Conservation (phyloP, 352 stramenopile species). For the Phytopythium cucurbitacearum region DNA sequence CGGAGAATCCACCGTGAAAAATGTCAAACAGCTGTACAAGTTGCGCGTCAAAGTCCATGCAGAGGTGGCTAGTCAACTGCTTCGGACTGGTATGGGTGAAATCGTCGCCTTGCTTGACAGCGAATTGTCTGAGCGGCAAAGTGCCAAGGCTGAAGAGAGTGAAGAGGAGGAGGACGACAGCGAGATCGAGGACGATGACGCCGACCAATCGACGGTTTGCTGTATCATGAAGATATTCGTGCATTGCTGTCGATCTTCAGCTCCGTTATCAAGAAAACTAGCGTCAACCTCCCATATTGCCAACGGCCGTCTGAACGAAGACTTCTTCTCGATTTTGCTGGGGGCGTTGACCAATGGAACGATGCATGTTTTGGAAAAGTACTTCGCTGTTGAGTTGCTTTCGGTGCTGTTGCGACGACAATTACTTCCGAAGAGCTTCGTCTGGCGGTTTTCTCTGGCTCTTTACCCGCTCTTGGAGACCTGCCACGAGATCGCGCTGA, state of each 20-base stretch:
- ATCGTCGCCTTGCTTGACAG: constrained; percentile 43
- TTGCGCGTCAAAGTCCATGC: constrained; percentile 69
- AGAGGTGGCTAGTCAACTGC: constrained; percentile 54
- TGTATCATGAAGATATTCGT: constrained; percentile 76
- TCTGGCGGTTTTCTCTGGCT: constrained; percentile 44
- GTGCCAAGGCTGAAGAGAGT: constrained; percentile 8
- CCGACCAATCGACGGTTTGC: constrained; percentile 59
- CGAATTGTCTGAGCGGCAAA: constrained; percentile 34
- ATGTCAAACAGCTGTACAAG: constrained; percentile 51
- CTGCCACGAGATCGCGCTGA: constrained; percentile 27
- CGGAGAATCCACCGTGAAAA: not conserved
- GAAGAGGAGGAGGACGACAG: constrained; percentile 24
- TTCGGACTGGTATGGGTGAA: constrained; percentile 41
- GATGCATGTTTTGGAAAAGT: constrained; percentile 46
- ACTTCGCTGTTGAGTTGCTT: constrained; percentile 64
- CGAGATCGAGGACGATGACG: constrained; percentile 42
- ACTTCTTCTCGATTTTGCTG: constrained; percentile 44
- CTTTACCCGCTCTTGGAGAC: constrained; percentile 40
- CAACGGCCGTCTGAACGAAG: constrained; percentile 18
- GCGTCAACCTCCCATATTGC: constrained; percentile 17
- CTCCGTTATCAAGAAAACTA: constrained; percentile 57
- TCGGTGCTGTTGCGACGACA: constrained; percentile 53
- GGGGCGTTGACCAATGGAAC: constrained; percentile 18
- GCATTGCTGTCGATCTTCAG: constrained; percentile 62
- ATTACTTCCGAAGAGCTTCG: constrained; percentile 38